Evolutionary conservation across 164 flowering plant genomes (phyloP).

Genomic region (Stephania japonica): DNA sequence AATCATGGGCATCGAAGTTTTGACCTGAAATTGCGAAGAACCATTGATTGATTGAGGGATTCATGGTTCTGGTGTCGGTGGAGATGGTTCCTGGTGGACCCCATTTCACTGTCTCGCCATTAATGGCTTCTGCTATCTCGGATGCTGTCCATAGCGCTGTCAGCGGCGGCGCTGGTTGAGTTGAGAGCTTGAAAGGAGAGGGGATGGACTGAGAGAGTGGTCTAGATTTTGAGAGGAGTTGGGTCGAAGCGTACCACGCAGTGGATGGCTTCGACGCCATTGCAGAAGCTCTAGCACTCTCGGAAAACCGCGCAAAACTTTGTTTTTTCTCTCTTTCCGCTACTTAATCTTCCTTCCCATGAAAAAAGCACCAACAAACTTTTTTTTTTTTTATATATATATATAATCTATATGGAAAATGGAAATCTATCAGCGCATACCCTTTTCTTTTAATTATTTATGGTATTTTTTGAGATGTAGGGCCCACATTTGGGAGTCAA

Average conservation of each 20-base stretch:
- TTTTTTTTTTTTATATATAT: too few relatives aligned
- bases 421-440: too few relatives aligned
- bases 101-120: constrained; percentile 27
- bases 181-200: too few relatives aligned
- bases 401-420: too few relatives aligned
- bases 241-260: background rate
- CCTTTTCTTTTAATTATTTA: too few relatives aligned
- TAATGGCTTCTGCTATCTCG: constrained; percentile 27
- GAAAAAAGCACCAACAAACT: too few relatives aligned
- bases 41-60: constrained; percentile 18
- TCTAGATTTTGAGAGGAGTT: background rate
- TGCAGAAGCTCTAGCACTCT: too few relatives aligned
- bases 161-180: background rate
- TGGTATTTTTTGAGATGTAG: too few relatives aligned
- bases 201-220: background rate
- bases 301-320: too few relatives aligned
- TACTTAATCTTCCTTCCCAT: too few relatives aligned
- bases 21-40: constrained; percentile 27
- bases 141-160: constrained; percentile 20
- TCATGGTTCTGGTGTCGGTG: constrained; percentile 25
- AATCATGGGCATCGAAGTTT: constrained; percentile 30
- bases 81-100: constrained; percentile 31
- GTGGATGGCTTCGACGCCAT: background rate
- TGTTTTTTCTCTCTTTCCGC: too few relatives aligned
- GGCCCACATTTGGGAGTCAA: too few relatives aligned